Evolutionary conservation across 2,329 filamentous ascomycete species (phyloP).

Genomic region (Ceratocystis diversiconidia): DNA sequence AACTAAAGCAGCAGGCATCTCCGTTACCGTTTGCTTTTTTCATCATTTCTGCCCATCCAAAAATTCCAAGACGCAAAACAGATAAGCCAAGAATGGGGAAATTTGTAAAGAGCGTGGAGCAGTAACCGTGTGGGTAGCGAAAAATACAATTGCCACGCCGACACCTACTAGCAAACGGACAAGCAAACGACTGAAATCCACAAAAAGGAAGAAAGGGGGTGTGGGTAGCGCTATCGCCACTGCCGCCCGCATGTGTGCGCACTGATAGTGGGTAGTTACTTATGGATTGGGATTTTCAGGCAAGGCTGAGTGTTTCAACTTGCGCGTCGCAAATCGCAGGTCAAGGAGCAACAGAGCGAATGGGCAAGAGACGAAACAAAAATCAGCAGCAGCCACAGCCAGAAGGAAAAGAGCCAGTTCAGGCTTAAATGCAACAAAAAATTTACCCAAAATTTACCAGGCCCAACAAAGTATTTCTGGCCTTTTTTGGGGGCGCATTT

Average conservation of each 20-base stretch:
- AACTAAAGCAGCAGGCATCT: not conserved
- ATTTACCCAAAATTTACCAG: not conserved
- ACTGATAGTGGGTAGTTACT: slow-evolving; percentile 1
- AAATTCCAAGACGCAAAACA: not conserved
- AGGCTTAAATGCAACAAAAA: not conserved
- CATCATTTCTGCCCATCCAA: not conserved
- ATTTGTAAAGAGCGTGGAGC: not conserved
- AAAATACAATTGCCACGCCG: too few species aligned
- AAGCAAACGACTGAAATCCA: not conserved
- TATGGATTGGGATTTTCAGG: slow-evolving; percentile 6
- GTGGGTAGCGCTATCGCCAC: not conserved
- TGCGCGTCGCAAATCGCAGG: slow-evolving; percentile 4
- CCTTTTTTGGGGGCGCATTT: too few species aligned
- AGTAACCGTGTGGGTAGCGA: not conserved
- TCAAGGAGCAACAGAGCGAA: not conserved
- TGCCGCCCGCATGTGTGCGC: not conserved
- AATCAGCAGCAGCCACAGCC: not conserved
- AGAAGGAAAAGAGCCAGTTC: not conserved
- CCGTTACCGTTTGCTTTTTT: not conserved
- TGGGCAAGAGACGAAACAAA: not conserved
- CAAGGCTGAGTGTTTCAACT: slow-evolving; percentile 13
- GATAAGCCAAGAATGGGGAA: not conserved
- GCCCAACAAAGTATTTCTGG: not conserved
- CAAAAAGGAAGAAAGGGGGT: not conserved
- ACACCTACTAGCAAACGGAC: not conserved